Evolutionary conservation across 2,329 filamentous ascomycete species (phyloP).

Genomic region (Penicillium sp.): DNA sequence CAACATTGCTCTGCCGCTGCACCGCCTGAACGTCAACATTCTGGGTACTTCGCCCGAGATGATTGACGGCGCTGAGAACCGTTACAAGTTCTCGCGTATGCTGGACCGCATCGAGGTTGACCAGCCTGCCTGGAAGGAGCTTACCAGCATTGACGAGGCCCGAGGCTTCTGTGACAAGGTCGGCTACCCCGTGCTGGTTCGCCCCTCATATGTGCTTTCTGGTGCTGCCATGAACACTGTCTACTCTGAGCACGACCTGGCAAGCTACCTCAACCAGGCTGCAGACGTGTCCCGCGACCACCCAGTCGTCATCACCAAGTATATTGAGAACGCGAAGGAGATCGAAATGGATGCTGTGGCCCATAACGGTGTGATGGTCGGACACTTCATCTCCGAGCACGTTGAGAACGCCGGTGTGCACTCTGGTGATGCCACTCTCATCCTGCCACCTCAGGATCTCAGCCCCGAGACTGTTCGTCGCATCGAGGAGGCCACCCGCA

Average conservation of each 20-base stretch:
- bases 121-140: conserved; percentile 96
- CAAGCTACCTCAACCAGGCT: conserved; percentile 85
- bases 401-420: conserved; percentile 99
- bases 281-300: conserved; percentile 92
- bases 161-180: conserved; percentile 85
- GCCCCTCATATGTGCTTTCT: conserved; percentile 94
- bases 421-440: conserved; percentile 95
- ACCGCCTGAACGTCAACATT: conserved; percentile 87
- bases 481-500: conserved; percentile 92
- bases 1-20: conserved; percentile 90
- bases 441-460: conserved; percentile 91
- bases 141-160: conserved; percentile 92
- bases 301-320: conserved; percentile 98
- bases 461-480: conserved; percentile 84
- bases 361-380: conserved; percentile 83
- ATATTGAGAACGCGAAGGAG: conserved; percentile 98
- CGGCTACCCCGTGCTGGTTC: conserved; percentile 89
- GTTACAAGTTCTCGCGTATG: conserved; percentile 99
- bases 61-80: conserved; percentile 97
- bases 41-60: conserved; percentile 97
- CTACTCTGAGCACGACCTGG: conserved; percentile 91
- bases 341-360: conserved; percentile 99
- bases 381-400: conserved; percentile 97
- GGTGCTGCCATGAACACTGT: conserved; percentile 99
- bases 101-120: conserved; percentile 92